A percentile compares a stretch with the other conserved stretches of the same genome.
phyloP scores from a whole-genome alignment of 371 early-diverging fungal species.

The Mortierella sp. region DNA sequence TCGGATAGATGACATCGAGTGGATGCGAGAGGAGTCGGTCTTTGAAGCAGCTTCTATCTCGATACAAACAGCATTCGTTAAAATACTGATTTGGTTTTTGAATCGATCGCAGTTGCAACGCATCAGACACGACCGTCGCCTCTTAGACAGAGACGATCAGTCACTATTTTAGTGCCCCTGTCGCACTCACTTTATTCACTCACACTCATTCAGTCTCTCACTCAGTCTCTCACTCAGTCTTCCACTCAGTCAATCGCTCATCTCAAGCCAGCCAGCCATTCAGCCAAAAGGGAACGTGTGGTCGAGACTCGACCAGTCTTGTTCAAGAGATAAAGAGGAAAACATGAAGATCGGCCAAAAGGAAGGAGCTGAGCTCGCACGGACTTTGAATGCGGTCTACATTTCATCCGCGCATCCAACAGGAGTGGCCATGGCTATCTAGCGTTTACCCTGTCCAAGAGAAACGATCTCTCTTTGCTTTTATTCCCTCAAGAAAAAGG shows the following conservation, averaged over 20 bases:
- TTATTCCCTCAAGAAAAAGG: too few relatives aligned
- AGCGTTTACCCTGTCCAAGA: not conserved
- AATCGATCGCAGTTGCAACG: not conserved
- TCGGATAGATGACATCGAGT: not conserved
- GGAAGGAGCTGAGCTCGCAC: conserved; percentile 1
- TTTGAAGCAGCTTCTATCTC: conserved; percentile 1
- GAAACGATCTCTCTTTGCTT: too few relatives aligned
- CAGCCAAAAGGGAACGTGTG: not conserved
- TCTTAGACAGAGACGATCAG: not conserved
- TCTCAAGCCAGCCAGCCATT: not conserved
- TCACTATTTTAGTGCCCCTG: not conserved
- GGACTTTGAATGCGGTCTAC: not conserved
- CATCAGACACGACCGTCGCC: not conserved
- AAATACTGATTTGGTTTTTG: conserved; percentile 5
- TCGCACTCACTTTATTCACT: not conserved
- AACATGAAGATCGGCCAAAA: not conserved
- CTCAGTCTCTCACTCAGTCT: too few relatives aligned
- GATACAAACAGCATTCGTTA: not conserved
- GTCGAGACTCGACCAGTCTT: not conserved
- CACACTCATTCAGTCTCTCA: not conserved
- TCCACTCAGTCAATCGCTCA: too few relatives aligned
- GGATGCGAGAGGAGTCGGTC: not conserved
- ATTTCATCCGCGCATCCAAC: not conserved
- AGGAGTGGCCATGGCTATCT: not conserved
- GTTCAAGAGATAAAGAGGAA: not conserved